Conservation (phyloP, 2,329 filamentous ascomycete species). For the Colletotrichum paranaense region DNA sequence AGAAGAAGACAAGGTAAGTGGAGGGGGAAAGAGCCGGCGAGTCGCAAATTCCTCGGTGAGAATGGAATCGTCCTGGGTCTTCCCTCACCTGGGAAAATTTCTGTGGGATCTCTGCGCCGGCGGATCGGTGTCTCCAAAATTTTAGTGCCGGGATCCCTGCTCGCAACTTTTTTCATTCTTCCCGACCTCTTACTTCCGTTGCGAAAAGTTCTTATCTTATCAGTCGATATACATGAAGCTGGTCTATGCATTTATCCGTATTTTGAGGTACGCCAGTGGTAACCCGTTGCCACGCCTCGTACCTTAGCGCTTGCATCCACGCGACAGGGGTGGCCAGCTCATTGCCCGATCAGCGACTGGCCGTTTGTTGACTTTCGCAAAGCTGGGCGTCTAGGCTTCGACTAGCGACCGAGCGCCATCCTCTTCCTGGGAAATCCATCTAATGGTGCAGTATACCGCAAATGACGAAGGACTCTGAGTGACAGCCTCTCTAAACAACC, state of each 20-base stretch:
- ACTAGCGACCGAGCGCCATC: constrained; percentile 16
- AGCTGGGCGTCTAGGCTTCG: constrained; percentile 7
- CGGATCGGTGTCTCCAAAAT: constrained; percentile 27
- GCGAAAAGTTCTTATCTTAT: constrained; percentile 21
- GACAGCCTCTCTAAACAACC: neutral
- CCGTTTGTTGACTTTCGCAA: constrained; percentile 35
- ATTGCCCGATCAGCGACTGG: constrained; percentile 34
- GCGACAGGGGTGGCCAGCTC: constrained; percentile 31
- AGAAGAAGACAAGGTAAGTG: neutral
- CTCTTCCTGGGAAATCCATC: constrained; percentile 6
- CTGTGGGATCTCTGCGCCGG: constrained; percentile 14
- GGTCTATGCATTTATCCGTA: constrained; percentile 17
- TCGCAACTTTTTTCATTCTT: constrained; percentile 3
- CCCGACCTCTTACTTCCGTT: too few relatives aligned
- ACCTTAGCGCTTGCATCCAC: constrained; percentile 6
- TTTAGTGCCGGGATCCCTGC: constrained; percentile 32
- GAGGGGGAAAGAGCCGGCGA: neutral
- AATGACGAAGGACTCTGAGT: neutral
- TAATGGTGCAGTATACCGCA: constrained; percentile 9
- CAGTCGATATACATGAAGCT: neutral
- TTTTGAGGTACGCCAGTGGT: neutral
- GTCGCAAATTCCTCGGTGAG: constrained; percentile 24
- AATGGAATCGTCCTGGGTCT: constrained; percentile 12
- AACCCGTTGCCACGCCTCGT: constrained; percentile 16
- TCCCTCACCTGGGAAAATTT: constrained; percentile 36